Evolutionary conservation across 2,329 filamentous ascomycete genomes (phyloP), one percentile per base, ranked within the genome.

Genomic region (Salinomyces thailandicus): DNA sequence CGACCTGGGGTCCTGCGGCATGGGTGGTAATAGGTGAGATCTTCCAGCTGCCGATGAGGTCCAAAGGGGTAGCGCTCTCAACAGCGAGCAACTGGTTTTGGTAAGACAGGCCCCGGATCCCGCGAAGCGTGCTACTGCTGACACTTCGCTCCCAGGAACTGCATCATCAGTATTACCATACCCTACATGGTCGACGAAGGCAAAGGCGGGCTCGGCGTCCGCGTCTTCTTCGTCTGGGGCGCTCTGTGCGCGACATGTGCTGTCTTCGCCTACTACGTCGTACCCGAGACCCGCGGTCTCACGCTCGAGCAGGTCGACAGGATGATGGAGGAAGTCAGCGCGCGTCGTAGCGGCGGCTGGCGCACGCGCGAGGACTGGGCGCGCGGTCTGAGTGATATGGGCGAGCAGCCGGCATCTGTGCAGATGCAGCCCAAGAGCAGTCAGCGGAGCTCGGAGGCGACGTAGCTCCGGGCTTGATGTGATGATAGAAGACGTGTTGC

Each of bases 1-100:
- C 74, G 37, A 93, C 85, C 43, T 93, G 85, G 85, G 85, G 85
- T 35, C 84, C 85, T 2, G 77, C 68, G 16, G 71, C 69, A 8
- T 76, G 72, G 73, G 54, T 59, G 6, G 49, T 57, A 13, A 86
- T 91, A 53, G 85, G 85, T 57, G 86, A 94, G 68, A 82, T 91
- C 62, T 93, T 82, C 74, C 84, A 85, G 39, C 75, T 93, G 31
- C 66, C 66, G 37, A 64, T 66, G 7, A 59, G 66, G 27, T 60
- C 62, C 15, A 67, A 68, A 53, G 66, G 66, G 35, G 85, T 94
- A 40, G 85, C 75, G 48, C 71, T 94, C 27, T 86, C 84, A 18
- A 93, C 86, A 2, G 84, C 85, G 38, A 85, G 79, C 53, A 93
- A 93, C 72, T 91, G 85, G 85, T 72, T 89, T 47, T 91, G 84